Evolutionary conservation across 176 grass and related monocot genomes (phyloP), one percentile per base, ranked within the genome.

Genomic region (Cenchrus americanus): DNA sequence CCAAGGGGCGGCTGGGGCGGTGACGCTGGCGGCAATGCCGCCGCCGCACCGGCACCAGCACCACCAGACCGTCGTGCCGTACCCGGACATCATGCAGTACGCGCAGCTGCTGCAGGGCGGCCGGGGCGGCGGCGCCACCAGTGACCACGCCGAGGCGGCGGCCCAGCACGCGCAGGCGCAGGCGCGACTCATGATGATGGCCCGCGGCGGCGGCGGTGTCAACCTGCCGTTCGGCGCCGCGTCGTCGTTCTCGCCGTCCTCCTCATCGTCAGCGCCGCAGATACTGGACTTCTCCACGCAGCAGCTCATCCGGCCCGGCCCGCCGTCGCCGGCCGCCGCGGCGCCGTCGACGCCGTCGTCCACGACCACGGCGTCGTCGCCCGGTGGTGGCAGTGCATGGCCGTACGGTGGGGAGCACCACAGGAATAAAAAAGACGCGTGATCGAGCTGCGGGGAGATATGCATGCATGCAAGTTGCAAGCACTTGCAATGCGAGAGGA

Each of bases 41-140:
- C 83, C 74, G 44, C 53, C 83, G 24, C 62, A 75, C 77, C 77
- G 23, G 40, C 60, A 15, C 5, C 73, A 12, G 8, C 27, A 82
- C 5, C 81, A 65, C 1, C 88, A 83, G 67, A 58, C 71, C 15
- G 77, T 82, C 32, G 60, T 79, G 71, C 69, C 82, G 27, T 95
- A 92, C 80, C 93, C 96, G 6, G 83, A 90, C 91, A 17, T 99
- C 32, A 83, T 91, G 83, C 93, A 94, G 65, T 99, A 99, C 62
- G 91, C 97, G 8, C 97, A 94, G 82, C 97, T 99, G 44, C 86
- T 96, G 80, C 97, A 92, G 57, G 60, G 91, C 47, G 81, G 71
- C 69, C 69, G 22, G n/a, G 43, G 43, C 77, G 82, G 63, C 9
- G 69, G 50, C n/a, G 82, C 63, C n/a, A 61, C 41, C n/a, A 85